These are phyloP conservation scores for Xylaria intraflava DNA, from an alignment of 495 filamentous ascomycete species.

Conservation along the genomic window DNA sequence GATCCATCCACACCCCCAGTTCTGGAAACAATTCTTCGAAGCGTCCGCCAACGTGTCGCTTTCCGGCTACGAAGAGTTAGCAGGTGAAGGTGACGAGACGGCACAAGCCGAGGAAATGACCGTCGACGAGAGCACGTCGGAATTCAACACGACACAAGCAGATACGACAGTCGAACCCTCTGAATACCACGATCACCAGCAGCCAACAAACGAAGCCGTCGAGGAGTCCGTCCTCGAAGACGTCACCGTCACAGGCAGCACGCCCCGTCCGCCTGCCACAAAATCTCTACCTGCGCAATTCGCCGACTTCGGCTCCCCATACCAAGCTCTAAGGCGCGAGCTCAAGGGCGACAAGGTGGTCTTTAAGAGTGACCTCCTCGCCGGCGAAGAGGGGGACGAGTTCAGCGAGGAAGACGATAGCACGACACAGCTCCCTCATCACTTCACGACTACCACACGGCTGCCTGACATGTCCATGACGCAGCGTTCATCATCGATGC, in stretches of 20 bases:
- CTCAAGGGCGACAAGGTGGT: constrained; percentile 33
- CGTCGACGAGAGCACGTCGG: constrained; percentile 34
- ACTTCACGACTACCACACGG: constrained; percentile 29
- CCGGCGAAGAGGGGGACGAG: constrained; percentile 22
- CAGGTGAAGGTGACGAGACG: constrained; percentile 47
- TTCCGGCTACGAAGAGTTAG: constrained; percentile 86
- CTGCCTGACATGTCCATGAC: constrained; percentile 55
- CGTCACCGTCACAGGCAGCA: constrained; percentile 46
- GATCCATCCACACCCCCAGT: constrained; percentile 44
- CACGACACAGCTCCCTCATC: constrained; percentile 33
- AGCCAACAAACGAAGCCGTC: constrained; percentile 28
- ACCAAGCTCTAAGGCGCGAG: constrained; percentile 58
- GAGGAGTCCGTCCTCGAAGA: constrained; percentile 50
- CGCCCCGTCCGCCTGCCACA: constrained; percentile 43
- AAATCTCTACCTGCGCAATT: constrained; percentile 42
- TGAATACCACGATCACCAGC: constrained; percentile 23
- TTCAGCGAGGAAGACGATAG: constrained; percentile 36
- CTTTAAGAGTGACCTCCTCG: constrained; percentile 23
- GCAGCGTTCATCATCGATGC: constrained; percentile 28
- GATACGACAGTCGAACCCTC: constrained; percentile 29
- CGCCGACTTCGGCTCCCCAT: constrained; percentile 60
- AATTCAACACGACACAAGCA: constrained; percentile 36
- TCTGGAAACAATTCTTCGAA: constrained; percentile 99
- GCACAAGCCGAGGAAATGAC: constrained; percentile 30
- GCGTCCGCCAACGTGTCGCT: constrained; percentile 94